Evolutionary conservation across 768 basidiomycete species (phyloP).

Genomic region (Pholiota molesta): DNA sequence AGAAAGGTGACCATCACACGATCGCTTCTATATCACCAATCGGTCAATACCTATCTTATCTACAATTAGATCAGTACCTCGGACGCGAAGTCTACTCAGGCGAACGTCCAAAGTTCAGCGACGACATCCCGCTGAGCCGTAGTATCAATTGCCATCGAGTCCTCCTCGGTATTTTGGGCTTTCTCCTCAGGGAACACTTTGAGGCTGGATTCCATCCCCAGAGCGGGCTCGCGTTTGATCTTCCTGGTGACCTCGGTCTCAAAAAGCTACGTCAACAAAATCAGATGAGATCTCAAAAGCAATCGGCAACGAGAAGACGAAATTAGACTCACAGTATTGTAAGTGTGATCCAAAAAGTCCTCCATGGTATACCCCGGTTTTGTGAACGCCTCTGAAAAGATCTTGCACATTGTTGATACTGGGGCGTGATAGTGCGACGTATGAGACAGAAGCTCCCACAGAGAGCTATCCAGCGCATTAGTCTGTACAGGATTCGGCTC

Average conservation of each 20-base stretch:
- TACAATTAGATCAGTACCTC: too few relatives aligned
- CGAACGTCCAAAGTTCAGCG: conserved; percentile 52
- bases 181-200: conserved; percentile 27
- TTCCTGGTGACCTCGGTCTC: conserved; percentile 81
- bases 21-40: too few relatives aligned
- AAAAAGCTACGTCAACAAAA: conserved; percentile 60
- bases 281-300: not conserved
- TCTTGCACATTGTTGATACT: conserved; percentile 84
- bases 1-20: too few relatives aligned
- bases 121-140: conserved; percentile 37
- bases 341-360: conserved; percentile 95
- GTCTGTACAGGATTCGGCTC: conserved; percentile 79
- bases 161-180: not conserved
- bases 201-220: conserved; percentile 44
- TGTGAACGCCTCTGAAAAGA: conserved; percentile 93
- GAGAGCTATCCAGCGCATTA: conserved; percentile 80
- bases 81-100: not conserved
- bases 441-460: conserved; percentile 91
- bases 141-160: conserved; percentile 3
- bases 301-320: conserved; percentile 3
- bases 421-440: conserved; percentile 81
- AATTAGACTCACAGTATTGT: conserved; percentile 61
- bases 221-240: conserved; percentile 78
- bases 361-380: conserved; percentile 90
- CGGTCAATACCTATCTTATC: too few relatives aligned